Evolutionary conservation across 2,329 filamentous ascomycete species (phyloP), one percentile per base, ranked within the genome.

Genomic region (Camillea tinctor): DNA sequence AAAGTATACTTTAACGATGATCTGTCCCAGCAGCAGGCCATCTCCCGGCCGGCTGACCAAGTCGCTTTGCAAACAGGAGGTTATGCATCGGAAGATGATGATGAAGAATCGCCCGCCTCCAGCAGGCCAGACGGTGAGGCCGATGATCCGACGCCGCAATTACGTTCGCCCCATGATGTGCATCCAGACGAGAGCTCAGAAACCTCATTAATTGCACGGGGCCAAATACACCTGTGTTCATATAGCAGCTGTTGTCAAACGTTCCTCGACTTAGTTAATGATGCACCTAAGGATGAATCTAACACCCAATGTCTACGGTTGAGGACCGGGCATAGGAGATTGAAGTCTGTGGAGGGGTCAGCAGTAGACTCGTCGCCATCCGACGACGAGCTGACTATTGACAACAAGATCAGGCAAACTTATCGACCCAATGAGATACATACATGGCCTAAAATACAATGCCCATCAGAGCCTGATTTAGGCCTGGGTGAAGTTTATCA

Each of bases 251-350:
- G 78, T 1, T 81, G 80, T 62, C 77, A 77, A 21, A 78, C 85
- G 0, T 89, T 85, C 66, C 57, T 89, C 4, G 87, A 90, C 64
- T 70, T 90, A 0, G 81, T 88, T 5, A 79, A 87, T 62, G 80
- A 84, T 61, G 73, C 80, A 2, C 54, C 71, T 2, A 76, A 73
- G 58, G 76, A 71, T 30, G 63, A 69, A 1, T 60, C 64, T 2
- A 65, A 71, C n/a, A 62, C 70, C 3, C 74, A 74, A 55, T 62
- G 76, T 19, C 72, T 85, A 13, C 78, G 81, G 4, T 73, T 90
- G 4, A 78, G 82, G 23, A 74, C 83, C 9, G 80, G 80, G 2
- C 76, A 79, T 26, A 75, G 83, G 49, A 74, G 71, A 17, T 64
- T 73, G 7, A 73, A 73, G 22, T 71, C 76, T 7, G 22, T 53